phyloP scores from a whole-genome alignment of 306 rosid species.

The Ammopiptanthus mongolicus region DNA sequence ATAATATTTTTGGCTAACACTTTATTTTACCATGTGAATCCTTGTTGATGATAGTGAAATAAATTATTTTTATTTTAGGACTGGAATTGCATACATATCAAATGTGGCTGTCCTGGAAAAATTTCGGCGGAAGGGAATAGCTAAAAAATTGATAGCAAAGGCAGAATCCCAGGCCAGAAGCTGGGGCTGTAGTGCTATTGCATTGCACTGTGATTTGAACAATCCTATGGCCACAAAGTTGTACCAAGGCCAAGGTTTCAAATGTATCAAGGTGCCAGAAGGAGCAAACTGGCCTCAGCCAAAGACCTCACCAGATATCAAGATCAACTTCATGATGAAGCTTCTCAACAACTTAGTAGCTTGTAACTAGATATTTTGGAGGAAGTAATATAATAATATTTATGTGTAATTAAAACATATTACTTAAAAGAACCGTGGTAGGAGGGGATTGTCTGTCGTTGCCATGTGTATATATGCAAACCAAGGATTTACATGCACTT shows the following conservation, averaged over 20 bases:
- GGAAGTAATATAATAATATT: not conserved
- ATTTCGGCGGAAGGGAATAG: constrained; percentile 71
- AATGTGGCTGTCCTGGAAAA: constrained; percentile 81
- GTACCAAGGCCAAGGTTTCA: constrained; percentile 72
- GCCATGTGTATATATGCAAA: constrained; percentile 21
- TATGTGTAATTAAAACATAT: not conserved
- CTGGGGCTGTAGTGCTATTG: constrained; percentile 76
- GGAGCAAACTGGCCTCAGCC: constrained; percentile 92
- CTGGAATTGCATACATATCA: constrained; percentile 82
- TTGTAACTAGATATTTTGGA: constrained; percentile 19
- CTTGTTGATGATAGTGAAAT: not conserved
- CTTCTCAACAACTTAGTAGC: constrained; percentile 43
- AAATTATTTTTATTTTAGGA: constrained; percentile 37
- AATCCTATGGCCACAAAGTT: constrained; percentile 63
- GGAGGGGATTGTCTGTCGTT: constrained; percentile 11
- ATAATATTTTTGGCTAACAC: not conserved
- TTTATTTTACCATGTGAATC: not conserved
- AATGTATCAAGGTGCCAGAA: constrained; percentile 62
- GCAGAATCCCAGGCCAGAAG: constrained; percentile 78
- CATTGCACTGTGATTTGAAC: constrained; percentile 74
- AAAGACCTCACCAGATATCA: constrained; percentile 57
- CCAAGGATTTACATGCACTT: not conserved
- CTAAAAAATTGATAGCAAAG: constrained; percentile 55
- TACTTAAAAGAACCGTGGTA: not conserved
- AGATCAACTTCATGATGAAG: constrained; percentile 88